Evolutionary conservation across 106 monocot genomes (phyloP).

Genomic region (Dioscorea dumetorum): DNA sequence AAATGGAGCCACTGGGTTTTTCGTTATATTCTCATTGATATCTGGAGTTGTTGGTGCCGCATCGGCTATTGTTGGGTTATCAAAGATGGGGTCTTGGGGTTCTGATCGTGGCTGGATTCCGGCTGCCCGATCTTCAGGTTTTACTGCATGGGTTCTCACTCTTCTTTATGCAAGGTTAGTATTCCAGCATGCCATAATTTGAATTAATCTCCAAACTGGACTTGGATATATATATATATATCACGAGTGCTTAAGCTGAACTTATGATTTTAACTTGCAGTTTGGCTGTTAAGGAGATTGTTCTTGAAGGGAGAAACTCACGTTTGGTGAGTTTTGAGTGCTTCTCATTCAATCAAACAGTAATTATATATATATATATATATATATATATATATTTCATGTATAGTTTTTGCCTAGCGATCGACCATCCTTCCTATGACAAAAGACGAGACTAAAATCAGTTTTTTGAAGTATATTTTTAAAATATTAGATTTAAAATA

Average conservation of each 20-base stretch:
- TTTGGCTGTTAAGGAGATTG: slow-evolving; percentile 16
- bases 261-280: neutral
- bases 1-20: slow-evolving; percentile 10
- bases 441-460: too few relatives aligned
- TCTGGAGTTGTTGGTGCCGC: slow-evolving; percentile 6
- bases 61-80: neutral
- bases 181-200: neutral
- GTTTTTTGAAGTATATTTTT: too few relatives aligned
- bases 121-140: neutral
- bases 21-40: slow-evolving; percentile 7
- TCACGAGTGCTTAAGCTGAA: neutral
- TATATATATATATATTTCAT: too few relatives aligned
- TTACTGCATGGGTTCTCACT: slow-evolving; percentile 13
- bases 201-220: too few relatives aligned
- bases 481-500: too few relatives aligned
- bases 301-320: slow-evolving; percentile 6
- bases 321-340: slow-evolving; percentile 1
- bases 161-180: slow-evolving; percentile 13
- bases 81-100: slow-evolving; percentile 4
- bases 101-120: neutral
- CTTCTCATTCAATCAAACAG: neutral
- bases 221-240: too few relatives aligned
- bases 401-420: too few relatives aligned
- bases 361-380: neutral
- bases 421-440: too few relatives aligned